Conservation (phyloP, 257 asterid genomes). For the Nyctanthes arbortristis region DNA sequence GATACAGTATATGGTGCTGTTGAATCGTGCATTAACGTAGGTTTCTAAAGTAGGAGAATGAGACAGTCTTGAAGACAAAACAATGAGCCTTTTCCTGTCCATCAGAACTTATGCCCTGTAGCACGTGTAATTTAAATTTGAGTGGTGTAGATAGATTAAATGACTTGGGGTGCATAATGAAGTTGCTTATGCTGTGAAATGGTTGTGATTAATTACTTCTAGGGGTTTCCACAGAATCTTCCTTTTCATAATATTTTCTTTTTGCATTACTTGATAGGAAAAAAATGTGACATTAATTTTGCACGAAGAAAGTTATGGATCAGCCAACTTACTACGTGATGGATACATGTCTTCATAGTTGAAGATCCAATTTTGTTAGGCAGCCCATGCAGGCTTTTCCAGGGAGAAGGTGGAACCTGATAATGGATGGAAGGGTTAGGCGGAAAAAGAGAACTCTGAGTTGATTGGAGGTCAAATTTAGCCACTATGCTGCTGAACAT, state of each 20-base stretch:
- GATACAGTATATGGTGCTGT: background rate
- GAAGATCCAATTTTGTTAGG: background rate
- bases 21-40: background rate
- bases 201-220: background rate
- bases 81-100: background rate
- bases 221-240: background rate
- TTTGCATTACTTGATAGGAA: background rate
- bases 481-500: background rate
- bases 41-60: background rate
- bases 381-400: background rate
- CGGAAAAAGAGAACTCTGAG: background rate
- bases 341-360: background rate
- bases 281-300: background rate
- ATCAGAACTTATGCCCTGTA: background rate
- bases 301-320: background rate
- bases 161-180: background rate
- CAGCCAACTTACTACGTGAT: background rate
- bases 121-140: background rate
- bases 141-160: background rate
- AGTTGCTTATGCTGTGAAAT: background rate
- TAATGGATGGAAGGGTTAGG: background rate
- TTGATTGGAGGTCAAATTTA: background rate
- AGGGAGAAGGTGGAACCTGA: background rate
- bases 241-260: background rate
- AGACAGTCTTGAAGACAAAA: background rate